A percentile compares a stretch with the other conserved stretches of the same genome.
phyloP scores from a whole-genome alignment of 164 flowering plant species.

The grape (Vitis vinifera) region DNA sequence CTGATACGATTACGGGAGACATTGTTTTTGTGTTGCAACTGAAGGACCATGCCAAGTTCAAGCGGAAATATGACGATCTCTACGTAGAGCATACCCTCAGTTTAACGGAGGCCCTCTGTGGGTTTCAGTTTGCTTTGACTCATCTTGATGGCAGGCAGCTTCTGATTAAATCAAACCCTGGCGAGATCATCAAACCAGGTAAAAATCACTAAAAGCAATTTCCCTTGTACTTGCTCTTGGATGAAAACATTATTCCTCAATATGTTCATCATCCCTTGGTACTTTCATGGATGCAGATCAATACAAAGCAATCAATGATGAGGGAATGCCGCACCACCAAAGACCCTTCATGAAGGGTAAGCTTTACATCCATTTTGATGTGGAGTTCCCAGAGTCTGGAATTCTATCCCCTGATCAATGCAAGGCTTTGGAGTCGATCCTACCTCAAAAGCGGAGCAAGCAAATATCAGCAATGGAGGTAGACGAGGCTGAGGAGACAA shows the following conservation, averaged over 20 bases:
- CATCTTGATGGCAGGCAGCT: constrained; percentile 63
- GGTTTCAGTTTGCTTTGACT: constrained; percentile 51
- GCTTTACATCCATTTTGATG: constrained; percentile 53
- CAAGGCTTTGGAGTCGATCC: constrained; percentile 31
- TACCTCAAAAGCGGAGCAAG: constrained; percentile 34
- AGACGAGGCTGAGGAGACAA: constrained; percentile 69
- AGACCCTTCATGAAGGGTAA: constrained; percentile 72
- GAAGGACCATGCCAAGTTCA: constrained; percentile 55
- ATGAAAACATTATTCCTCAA: background rate
- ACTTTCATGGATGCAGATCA: constrained; percentile 32
- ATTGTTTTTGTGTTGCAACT: constrained; percentile 53
- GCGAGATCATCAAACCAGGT: constrained; percentile 61
- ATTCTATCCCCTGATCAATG: constrained; percentile 47
- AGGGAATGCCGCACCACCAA: constrained; percentile 66
- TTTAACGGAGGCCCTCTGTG: constrained; percentile 58
- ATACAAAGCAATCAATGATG: constrained; percentile 64
- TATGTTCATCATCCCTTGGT: background rate
- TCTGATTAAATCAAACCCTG: constrained; percentile 54
- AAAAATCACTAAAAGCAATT: background rate
- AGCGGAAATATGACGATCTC: constrained; percentile 48
- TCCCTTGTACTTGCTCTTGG: background rate
- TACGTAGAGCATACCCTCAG: constrained; percentile 45
- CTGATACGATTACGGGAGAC: constrained; percentile 56
- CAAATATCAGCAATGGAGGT: constrained; percentile 48
- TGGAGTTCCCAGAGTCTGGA: constrained; percentile 64